These are phyloP conservation scores for Debaryomyces sp. DNA, from an alignment of 1,139 yeast genomes.

Conservation along the genomic window DNA sequence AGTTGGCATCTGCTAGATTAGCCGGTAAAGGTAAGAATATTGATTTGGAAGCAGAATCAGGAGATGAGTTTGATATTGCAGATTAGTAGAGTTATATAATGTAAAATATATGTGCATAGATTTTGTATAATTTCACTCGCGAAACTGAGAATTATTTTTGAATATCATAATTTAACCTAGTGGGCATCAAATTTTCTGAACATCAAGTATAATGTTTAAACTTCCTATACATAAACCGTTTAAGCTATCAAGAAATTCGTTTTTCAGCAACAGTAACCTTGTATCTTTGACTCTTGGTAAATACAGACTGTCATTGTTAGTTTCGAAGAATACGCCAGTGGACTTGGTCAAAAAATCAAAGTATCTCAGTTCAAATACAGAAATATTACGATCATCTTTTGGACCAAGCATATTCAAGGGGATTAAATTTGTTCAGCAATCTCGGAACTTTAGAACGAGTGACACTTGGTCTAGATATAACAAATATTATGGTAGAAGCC, in stretches of 20 bases:
- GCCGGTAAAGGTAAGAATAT: constrained; percentile 76
- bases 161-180: background rate
- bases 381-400: constrained; percentile 9
- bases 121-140: constrained; percentile 3
- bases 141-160: constrained; percentile 4
- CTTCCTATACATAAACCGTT: background rate
- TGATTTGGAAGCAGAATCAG: constrained; percentile 62
- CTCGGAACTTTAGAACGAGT: constrained; percentile 12
- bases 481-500: constrained; percentile 29
- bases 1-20: constrained; percentile 70
- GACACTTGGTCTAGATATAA: constrained; percentile 39
- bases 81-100: background rate
- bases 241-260: constrained; percentile 3
- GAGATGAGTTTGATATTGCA: constrained; percentile 23
- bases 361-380: constrained; percentile 6
- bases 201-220: background rate
- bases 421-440: background rate
- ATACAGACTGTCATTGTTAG: background rate
- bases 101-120: constrained; percentile 3
- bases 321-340: background rate
- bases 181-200: background rate
- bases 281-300: constrained; percentile 7
- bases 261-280: constrained; percentile 16
- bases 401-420: constrained; percentile 9
- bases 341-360: background rate